A percentile compares a stretch with the other conserved stretches of the same genome.
phyloP scores from a whole-genome alignment of 345 rosid genomes.

The Gynandropsis gynandra region DNA sequence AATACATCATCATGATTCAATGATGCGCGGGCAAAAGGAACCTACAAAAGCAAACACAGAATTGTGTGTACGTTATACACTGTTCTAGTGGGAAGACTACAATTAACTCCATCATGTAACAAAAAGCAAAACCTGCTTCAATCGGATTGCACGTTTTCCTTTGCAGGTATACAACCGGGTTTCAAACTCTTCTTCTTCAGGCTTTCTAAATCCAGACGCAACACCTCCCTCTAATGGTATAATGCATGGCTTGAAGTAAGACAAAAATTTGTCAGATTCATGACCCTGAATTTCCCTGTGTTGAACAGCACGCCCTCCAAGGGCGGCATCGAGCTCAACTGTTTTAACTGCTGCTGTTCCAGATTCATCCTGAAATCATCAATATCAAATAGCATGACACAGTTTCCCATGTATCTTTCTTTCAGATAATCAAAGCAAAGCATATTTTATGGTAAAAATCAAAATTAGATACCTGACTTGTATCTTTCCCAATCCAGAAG shows the following conservation, averaged over 20 bases:
- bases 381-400: slow-evolving; percentile 13
- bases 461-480: slow-evolving; percentile 66
- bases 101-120: slow-evolving; percentile 13
- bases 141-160: slow-evolving; percentile 81
- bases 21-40: slow-evolving; percentile 91
- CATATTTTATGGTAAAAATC: slow-evolving; percentile 4
- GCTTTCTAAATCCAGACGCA: slow-evolving; percentile 82
- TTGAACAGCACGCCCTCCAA: slow-evolving; percentile 99
- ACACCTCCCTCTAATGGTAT: slow-evolving; percentile 96
- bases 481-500: slow-evolving; percentile 97
- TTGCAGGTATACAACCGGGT: slow-evolving; percentile 74
- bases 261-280: slow-evolving; percentile 95
- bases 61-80: slow-evolving; percentile 19
- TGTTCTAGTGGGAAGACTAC: slow-evolving; percentile 7
- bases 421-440: slow-evolving; percentile 8
- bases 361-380: slow-evolving; percentile 74
- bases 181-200: slow-evolving; percentile 87
- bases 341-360: slow-evolving; percentile 98
- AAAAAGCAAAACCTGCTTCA: slow-evolving; percentile 74
- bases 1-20: slow-evolving; percentile 98
- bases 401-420: slow-evolving; percentile 9
- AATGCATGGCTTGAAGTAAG: slow-evolving; percentile 94
- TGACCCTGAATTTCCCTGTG: slow-evolving; percentile 95
- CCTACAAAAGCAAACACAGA: slow-evolving; percentile 40
- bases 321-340: slow-evolving; percentile 88